A percentile compares a stretch with the other conserved stretches of the same genome.
Conservation (phyloP, 179 eudicot species). For the Silene coronaria region DNA sequence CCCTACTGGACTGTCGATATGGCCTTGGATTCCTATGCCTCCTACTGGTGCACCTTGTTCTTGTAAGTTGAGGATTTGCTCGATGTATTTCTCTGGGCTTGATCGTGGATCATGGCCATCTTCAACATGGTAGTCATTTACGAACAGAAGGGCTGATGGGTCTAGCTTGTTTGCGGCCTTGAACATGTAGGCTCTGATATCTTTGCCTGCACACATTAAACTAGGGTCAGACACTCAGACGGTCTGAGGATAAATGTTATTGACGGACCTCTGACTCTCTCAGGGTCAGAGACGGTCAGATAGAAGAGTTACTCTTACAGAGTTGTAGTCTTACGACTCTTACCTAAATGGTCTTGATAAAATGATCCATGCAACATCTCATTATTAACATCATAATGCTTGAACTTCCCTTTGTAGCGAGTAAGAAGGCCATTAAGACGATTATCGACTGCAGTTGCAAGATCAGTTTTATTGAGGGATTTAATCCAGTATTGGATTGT, state of each 20-base stretch:
- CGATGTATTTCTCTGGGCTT: conserved; percentile 70
- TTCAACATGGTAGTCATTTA: conserved; percentile 80
- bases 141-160: conserved; percentile 58
- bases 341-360: conserved; percentile 49
- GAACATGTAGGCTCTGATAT: conserved; percentile 68
- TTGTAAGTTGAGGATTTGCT: conserved; percentile 57
- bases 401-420: conserved; percentile 77
- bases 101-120: conserved; percentile 67
- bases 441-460: conserved; percentile 52
- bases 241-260: no score
- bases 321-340: no score
- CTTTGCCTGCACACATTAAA: conserved; percentile 24
- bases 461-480: conserved; percentile 39
- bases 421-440: conserved; percentile 59
- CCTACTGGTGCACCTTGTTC: conserved; percentile 82
- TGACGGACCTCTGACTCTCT: no score
- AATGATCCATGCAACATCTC: conserved; percentile 88
- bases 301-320: conserved; percentile 5
- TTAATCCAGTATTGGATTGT: conserved; percentile 60
- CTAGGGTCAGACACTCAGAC: no score
- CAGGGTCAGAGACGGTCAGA: background rate
- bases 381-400: conserved; percentile 81
- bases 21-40: conserved; percentile 84
- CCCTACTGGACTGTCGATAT: conserved; percentile 73
- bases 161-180: conserved; percentile 63